Percentiles rank a stretch among this genome's conserved stretches.
Evolutionary conservation across 768 basidiomycete species (phyloP).

Genomic region (Hirschioporus abietinus): DNA sequence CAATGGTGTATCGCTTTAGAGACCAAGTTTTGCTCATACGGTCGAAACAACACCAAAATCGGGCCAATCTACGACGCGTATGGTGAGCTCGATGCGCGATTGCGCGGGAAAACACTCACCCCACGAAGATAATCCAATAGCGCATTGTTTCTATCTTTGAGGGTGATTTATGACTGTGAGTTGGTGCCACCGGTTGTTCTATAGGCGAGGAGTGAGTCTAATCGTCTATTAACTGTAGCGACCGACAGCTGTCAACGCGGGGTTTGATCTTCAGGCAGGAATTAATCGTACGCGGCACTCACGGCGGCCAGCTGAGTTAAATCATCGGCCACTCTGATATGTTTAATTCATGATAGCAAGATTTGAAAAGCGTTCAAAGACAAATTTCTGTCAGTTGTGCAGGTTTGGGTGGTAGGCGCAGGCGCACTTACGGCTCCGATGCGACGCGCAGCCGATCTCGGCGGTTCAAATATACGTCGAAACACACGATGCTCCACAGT

Average conservation of each 20-base stretch:
- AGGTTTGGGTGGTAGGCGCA: not conserved
- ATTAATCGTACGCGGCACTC: not conserved
- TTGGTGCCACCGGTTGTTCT: not conserved
- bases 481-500: not conserved
- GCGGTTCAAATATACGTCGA: not conserved
- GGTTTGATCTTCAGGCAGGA: not conserved
- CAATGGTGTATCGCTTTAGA: not conserved
- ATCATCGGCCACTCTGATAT: not conserved
- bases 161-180: not conserved
- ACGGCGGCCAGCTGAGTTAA: not conserved
- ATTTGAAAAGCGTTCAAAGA: no score
- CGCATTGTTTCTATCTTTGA: not conserved
- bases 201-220: not conserved
- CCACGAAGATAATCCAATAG: not conserved
- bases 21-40: no score
- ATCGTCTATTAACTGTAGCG: not conserved
- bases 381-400: no score
- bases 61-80: not conserved
- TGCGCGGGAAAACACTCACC: not conserved
- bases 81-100: not conserved
- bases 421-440: not conserved
- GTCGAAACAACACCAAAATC: no score
- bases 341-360: not conserved
- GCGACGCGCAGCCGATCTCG: not conserved
- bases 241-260: not conserved